Conservation (phyloP, 768 basidiomycete species). For the Suillus decipiens region DNA sequence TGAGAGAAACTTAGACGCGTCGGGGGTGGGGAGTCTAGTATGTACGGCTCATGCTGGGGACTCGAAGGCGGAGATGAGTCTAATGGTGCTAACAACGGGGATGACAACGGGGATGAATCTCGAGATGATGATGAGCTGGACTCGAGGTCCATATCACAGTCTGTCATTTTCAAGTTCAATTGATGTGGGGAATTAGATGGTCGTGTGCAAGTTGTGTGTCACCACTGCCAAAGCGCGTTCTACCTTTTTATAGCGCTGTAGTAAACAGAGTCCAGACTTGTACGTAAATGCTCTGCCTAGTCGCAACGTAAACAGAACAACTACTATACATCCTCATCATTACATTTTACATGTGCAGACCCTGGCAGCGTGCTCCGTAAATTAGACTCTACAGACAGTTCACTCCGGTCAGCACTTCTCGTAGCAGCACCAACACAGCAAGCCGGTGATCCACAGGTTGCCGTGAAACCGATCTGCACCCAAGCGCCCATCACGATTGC, state of each 20-base stretch:
- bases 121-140: slow-evolving; percentile 9
- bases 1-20: slow-evolving; percentile 30
- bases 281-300: not conserved
- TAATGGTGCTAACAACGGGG: slow-evolving; percentile 40
- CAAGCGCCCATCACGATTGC: not conserved
- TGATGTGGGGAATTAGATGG: not conserved
- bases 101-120: slow-evolving; percentile 53
- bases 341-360: no score
- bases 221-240: not conserved
- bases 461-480: not conserved
- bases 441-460: not conserved
- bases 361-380: not conserved
- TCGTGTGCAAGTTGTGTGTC: slow-evolving; percentile 11
- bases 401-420: no score
- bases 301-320: not conserved
- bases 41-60: slow-evolving; percentile 26
- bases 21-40: slow-evolving; percentile 35
- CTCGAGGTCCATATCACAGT: slow-evolving; percentile 5
- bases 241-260: slow-evolving; percentile 1
- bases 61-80: slow-evolving; percentile 42
- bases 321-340: not conserved
- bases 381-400: no score
- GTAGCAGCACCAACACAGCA: no score
- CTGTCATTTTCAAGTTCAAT: slow-evolving; percentile 1
- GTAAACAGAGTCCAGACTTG: not conserved